Evolutionary conservation across 331 rosid species (phyloP), one percentile per base, ranked within the genome.

Genomic region (Dryas integrifolia): DNA sequence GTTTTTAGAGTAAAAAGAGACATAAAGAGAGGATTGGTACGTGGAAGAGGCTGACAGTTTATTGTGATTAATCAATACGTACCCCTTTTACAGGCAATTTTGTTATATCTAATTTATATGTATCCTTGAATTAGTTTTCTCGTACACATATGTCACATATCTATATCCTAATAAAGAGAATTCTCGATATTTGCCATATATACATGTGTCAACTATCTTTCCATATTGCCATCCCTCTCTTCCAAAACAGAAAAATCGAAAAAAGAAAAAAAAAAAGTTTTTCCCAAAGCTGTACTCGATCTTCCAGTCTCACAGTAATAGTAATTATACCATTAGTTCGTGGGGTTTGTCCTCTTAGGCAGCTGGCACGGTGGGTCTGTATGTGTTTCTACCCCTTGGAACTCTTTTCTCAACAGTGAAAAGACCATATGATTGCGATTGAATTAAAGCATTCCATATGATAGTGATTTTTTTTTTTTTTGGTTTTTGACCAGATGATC

Each of bases 351-450:
- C 51, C 58, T 70, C 66, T 46, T 71, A 47, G 48, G 47, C 38
- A 53, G 51, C 77, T 67, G 71, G 78, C 72, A 52, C 48, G 58
- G 72, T 74, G 69, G 59, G 72, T 60, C 69, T 72, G 77, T 44
- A 49, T 44, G 43, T 43, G 78, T 65, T 74, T 53, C 57, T 30
- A 44, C 65, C 38, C 56, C 59, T 70, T 64, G 5, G 44, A 40
- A 14, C 26, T 40, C 5, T 62, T 62, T 47, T 40, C 24, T 62
- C 48, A 62, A 62, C 67, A 62, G 67, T 62, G 16, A 43, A 60
- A 60, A 38, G 21, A 60, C 65, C 0, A 30, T 30, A 30, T 30
- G 35, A 30, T 30, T 30, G 35, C 35, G 35, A 30, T 30, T 30
- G 35, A 30, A 30, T 30, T 30, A 30, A 30, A 30, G 35, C 35